Percentiles rank a stretch among this genome's conserved stretches.
Conservation (phyloP, 1,284 basidiomycete genomes). For the Neolentinus lepideus region DNA sequence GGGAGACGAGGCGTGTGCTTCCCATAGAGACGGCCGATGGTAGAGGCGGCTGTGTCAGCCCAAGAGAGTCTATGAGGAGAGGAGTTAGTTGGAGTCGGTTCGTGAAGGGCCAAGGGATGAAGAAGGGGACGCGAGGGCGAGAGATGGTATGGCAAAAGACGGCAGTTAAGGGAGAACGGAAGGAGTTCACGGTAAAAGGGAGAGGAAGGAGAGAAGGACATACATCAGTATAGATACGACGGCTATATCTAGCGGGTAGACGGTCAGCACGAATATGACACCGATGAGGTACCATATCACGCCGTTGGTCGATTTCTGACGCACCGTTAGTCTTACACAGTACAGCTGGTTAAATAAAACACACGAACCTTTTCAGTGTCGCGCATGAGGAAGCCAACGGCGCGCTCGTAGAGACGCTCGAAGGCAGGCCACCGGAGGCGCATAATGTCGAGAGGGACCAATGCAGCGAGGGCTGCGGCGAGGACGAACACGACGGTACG, state of each 20-base stretch:
- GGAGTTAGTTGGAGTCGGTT: constrained; percentile 2
- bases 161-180: too few relatives aligned
- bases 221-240: constrained; percentile 85
- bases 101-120: too few relatives aligned
- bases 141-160: too few relatives aligned
- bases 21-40: constrained; percentile 85
- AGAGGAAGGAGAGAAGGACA: constrained; percentile 22
- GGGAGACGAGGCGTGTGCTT: constrained; percentile 73
- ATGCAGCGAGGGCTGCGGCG: constrained; percentile 59
- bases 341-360: not conserved
- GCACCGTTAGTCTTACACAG: not conserved
- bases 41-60: constrained; percentile 95
- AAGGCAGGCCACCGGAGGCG: constrained; percentile 69
- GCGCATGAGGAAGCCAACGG: constrained; percentile 88
- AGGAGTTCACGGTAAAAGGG: too few relatives aligned
- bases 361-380: constrained; percentile 76
- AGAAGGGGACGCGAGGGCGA: too few relatives aligned
- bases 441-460: constrained; percentile 74
- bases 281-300: constrained; percentile 96
- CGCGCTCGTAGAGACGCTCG: constrained; percentile 70
- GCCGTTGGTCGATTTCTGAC: constrained; percentile 72
- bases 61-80: constrained; percentile 71
- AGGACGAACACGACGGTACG: constrained; percentile 59
- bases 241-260: constrained; percentile 85
- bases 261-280: constrained; percentile 73